Conservation (phyloP, 805 yeast species). For the Nakazawaea ishiwadae region DNA sequence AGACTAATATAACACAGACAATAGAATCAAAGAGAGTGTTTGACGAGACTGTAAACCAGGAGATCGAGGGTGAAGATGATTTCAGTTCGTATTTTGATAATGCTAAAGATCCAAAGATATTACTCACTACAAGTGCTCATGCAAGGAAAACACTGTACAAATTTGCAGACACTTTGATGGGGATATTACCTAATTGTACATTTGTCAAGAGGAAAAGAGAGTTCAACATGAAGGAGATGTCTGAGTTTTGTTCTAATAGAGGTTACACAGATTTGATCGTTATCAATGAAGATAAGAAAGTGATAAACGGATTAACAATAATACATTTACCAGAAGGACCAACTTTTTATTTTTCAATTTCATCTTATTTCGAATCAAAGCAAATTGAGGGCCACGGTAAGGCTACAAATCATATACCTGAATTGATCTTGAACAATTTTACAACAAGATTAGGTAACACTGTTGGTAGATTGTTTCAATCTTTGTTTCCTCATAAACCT, state of each 20-base stretch:
- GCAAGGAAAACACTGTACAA: conserved; percentile 87
- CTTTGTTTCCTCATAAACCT: conserved; percentile 88
- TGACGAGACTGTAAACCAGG: conserved; percentile 73
- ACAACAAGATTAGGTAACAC: conserved; percentile 90
- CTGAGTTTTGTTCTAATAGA: conserved; percentile 73
- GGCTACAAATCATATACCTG: conserved; percentile 89
- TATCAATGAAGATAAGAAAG: conserved; percentile 90
- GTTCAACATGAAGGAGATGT: conserved; percentile 81
- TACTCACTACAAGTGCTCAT: conserved; percentile 82
- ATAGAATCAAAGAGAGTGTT: conserved; percentile 78
- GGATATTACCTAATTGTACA: conserved; percentile 77
- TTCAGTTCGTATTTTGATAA: conserved; percentile 53
- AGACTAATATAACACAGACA: conserved; percentile 74
- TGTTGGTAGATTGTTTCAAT: conserved; percentile 87
- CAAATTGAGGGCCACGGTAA: conserved; percentile 84
- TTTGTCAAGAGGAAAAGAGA: conserved; percentile 86
- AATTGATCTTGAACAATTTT: conserved; percentile 86
- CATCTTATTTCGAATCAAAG: conserved; percentile 72
- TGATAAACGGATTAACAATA: conserved; percentile 86
- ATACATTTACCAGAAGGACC: conserved; percentile 96
- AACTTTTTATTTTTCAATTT: conserved; percentile 82
- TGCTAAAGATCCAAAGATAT: conserved; percentile 72
- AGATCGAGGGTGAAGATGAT: conserved; percentile 59
- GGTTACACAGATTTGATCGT: conserved; percentile 85
- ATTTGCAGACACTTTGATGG: conserved; percentile 82